phyloP scores from a whole-genome alignment of 2,329 filamentous ascomycete genomes.

The Paracorniculantispora psalliotae region DNA sequence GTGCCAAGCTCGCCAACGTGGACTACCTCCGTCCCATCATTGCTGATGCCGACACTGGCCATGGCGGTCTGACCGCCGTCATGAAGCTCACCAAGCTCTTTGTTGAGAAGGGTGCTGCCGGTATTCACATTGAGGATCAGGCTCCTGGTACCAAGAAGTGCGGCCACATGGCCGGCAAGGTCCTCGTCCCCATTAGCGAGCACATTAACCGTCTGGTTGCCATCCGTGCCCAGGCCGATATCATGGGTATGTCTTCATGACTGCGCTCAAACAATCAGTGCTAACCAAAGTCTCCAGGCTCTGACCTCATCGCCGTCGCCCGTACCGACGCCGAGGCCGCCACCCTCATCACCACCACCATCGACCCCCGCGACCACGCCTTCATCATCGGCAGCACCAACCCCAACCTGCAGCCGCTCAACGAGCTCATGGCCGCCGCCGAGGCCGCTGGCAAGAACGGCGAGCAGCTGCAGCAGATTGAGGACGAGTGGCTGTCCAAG shows the following conservation, averaged over 20 bases:
- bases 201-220: conserved; percentile 97
- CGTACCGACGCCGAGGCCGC: conserved; percentile 97
- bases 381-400: conserved; percentile 93
- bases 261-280: neutral
- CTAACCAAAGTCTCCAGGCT: conserved; percentile 41
- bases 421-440: conserved; percentile 85
- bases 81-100: conserved; percentile 99
- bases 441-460: conserved; percentile 79
- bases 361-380: conserved; percentile 89
- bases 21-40: conserved; percentile 96
- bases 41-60: conserved; percentile 94
- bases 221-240: conserved; percentile 95
- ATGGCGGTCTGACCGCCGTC: conserved; percentile 94
- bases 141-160: conserved; percentile 99
- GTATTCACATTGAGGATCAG: conserved; percentile 98
- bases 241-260: conserved; percentile 65
- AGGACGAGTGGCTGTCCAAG: conserved; percentile 78
- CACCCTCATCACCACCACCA: conserved; percentile 92
- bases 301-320: conserved; percentile 84
- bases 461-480: conserved; percentile 77
- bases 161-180: conserved; percentile 98
- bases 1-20: conserved; percentile 68
- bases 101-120: conserved; percentile 90
- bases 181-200: conserved; percentile 92
- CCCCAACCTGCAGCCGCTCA: conserved; percentile 73